Conservation (phyloP, 192 early-diverging fungal species). For the Linnemannia schmuckeri region DNA sequence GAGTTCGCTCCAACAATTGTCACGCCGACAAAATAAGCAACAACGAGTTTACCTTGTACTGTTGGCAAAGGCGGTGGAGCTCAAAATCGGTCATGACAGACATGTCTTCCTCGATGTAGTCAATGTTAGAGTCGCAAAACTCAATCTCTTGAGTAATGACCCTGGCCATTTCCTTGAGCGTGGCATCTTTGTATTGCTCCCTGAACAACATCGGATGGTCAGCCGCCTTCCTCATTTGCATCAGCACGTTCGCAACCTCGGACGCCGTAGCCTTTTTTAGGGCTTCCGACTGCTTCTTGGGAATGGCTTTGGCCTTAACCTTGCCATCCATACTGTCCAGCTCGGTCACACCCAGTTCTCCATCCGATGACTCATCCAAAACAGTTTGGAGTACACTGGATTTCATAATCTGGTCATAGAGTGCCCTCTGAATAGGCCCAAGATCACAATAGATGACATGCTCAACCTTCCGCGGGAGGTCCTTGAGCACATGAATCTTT, state of each 20-base stretch:
- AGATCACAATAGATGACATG: slow-evolving; percentile 65
- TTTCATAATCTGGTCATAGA: slow-evolving; percentile 67
- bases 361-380: neutral
- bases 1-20: neutral
- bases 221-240: slow-evolving; percentile 89
- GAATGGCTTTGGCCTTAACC: slow-evolving; percentile 17
- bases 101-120: slow-evolving; percentile 91
- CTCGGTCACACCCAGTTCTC: slow-evolving; percentile 12
- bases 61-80: slow-evolving; percentile 76
- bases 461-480: slow-evolving; percentile 74
- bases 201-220: slow-evolving; percentile 88
- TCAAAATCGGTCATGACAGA: slow-evolving; percentile 89
- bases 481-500: slow-evolving; percentile 78
- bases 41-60: slow-evolving; percentile 60
- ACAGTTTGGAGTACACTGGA: slow-evolving; percentile 34
- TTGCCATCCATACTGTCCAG: slow-evolving; percentile 35
- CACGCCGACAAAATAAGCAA: neutral
- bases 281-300: slow-evolving; percentile 29
- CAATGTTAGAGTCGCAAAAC: slow-evolving; percentile 79
- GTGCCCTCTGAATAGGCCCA: slow-evolving; percentile 58
- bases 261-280: slow-evolving; percentile 1
- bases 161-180: slow-evolving; percentile 76
- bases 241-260: slow-evolving; percentile 71
- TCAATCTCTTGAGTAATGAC: slow-evolving; percentile 76
- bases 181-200: slow-evolving; percentile 67